Percentiles rank a stretch among this genome's conserved stretches.
Evolutionary conservation across 495 filamentous ascomycete species (phyloP).

Genomic region (Aspergillus affinis): DNA sequence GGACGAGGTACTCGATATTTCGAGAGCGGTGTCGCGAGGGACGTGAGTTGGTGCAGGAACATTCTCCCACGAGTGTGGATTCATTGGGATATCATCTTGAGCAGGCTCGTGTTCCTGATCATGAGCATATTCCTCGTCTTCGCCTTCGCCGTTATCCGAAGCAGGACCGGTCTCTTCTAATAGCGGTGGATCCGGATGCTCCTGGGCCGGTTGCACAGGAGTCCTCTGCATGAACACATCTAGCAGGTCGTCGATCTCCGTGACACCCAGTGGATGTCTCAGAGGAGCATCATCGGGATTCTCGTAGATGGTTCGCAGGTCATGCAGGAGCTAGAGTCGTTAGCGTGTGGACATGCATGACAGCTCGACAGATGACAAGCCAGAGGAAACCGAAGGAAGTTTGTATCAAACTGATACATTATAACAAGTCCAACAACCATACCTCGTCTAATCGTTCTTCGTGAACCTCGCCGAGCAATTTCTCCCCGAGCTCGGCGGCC

Average conservation of each 20-base stretch:
- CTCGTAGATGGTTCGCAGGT: slow-evolving; percentile 31
- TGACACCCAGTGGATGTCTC: slow-evolving; percentile 39
- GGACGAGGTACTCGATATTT: slow-evolving; percentile 55
- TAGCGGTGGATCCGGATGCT: slow-evolving; percentile 9
- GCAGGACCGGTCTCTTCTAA: neutral
- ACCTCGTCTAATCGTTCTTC: slow-evolving; percentile 67
- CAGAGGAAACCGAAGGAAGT: neutral
- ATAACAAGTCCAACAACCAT: slow-evolving; percentile 21
- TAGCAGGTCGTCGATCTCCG: slow-evolving; percentile 50
- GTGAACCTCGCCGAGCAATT: slow-evolving; percentile 63
- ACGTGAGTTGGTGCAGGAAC: slow-evolving; percentile 13
- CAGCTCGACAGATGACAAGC: neutral
- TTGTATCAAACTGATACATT: no score
- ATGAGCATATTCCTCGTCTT: neutral
- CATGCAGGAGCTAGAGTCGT: slow-evolving; percentile 46
- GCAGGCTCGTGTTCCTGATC: slow-evolving; percentile 9
- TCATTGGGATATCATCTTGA: slow-evolving; percentile 7
- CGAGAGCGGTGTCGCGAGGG: slow-evolving; percentile 49
- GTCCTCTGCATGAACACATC: slow-evolving; percentile 34
- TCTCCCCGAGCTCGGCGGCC: slow-evolving; percentile 54
- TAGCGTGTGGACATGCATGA: slow-evolving; percentile 3
- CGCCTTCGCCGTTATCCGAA: neutral
- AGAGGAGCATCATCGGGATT: slow-evolving; percentile 5
- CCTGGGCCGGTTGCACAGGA: neutral
- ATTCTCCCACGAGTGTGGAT: slow-evolving; percentile 11